phyloP scores from a whole-genome alignment of 1,139 yeast genomes.

The Pichia sp. region DNA sequence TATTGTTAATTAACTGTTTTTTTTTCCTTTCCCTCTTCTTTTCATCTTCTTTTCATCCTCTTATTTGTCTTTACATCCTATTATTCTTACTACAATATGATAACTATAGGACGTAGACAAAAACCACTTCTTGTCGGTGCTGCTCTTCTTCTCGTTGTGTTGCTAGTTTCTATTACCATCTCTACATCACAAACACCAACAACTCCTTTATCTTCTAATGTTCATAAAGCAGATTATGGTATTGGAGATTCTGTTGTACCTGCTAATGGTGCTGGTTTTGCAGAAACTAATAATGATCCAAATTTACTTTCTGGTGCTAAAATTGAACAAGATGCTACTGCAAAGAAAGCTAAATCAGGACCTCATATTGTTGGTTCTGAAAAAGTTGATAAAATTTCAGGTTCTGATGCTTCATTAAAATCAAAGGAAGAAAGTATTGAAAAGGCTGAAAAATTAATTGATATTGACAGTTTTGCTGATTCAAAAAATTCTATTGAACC shows the following conservation, averaged over 20 bases:
- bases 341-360: slow-evolving; percentile 5
- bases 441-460: slow-evolving; percentile 4
- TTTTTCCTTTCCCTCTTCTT: too few relatives aligned
- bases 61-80: neutral
- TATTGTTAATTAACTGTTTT: too few relatives aligned
- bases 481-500: slow-evolving; percentile 4
- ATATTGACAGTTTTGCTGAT: slow-evolving; percentile 3
- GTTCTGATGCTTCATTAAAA: slow-evolving; percentile 18
- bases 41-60: neutral
- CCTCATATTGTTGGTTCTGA: slow-evolving; percentile 3
- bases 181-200: neutral
- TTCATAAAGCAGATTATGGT: slow-evolving; percentile 15
- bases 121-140: slow-evolving; percentile 11
- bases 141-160: slow-evolving; percentile 7
- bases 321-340: slow-evolving; percentile 16
- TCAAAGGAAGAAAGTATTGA: slow-evolving; percentile 13
- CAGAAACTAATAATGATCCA: neutral
- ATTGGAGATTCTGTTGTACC: slow-evolving; percentile 11
- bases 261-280: slow-evolving; percentile 8
- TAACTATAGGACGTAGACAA: slow-evolving; percentile 13
- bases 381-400: slow-evolving; percentile 12
- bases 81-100: neutral
- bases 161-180: slow-evolving; percentile 6
- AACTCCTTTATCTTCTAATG: neutral
- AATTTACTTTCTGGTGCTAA: slow-evolving; percentile 16